Conservation (phyloP, 148 eudicot species). For the Amaranthus cruentus region DNA sequence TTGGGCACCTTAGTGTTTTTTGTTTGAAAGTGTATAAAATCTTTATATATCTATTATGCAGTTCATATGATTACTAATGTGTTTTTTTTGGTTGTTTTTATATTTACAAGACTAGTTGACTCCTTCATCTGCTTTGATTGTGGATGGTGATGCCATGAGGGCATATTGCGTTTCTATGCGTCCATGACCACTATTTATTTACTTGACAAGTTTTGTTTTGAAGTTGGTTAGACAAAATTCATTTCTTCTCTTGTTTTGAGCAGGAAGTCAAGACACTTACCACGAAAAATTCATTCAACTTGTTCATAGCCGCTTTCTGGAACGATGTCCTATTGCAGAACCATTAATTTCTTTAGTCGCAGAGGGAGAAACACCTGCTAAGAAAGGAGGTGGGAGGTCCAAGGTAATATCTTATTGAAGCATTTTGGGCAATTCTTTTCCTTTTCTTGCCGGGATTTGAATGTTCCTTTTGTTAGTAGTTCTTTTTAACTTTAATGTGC, state of each 20-base stretch:
- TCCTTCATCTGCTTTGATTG: no score
- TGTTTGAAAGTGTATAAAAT: no score
- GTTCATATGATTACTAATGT: no score
- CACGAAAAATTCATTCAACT: slow-evolving; percentile 55
- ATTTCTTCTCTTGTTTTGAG: background rate
- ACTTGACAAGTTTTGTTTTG: background rate
- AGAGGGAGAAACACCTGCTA: slow-evolving; percentile 40
- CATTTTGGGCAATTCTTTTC: no score
- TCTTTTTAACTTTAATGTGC: no score
- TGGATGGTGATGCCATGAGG: background rate
- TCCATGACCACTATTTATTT: background rate
- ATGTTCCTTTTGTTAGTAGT: no score
- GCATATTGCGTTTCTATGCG: background rate
- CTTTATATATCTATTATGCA: no score
- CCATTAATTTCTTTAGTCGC: slow-evolving; percentile 47
- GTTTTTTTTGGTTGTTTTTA: no score
- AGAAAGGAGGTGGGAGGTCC: slow-evolving; percentile 46
- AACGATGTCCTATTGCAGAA: slow-evolving; percentile 76
- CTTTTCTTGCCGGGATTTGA: no score
- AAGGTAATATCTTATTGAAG: slow-evolving; percentile 38
- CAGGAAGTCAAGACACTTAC: slow-evolving; percentile 44
- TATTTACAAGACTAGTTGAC: no score
- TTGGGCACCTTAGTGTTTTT: no score
- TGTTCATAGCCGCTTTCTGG: slow-evolving; percentile 52
- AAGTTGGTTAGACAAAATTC: background rate